These are phyloP conservation scores for Chrysoporthe deuterocubensis DNA, from an alignment of 2,329 filamentous ascomycete genomes.

Conservation along the genomic window DNA sequence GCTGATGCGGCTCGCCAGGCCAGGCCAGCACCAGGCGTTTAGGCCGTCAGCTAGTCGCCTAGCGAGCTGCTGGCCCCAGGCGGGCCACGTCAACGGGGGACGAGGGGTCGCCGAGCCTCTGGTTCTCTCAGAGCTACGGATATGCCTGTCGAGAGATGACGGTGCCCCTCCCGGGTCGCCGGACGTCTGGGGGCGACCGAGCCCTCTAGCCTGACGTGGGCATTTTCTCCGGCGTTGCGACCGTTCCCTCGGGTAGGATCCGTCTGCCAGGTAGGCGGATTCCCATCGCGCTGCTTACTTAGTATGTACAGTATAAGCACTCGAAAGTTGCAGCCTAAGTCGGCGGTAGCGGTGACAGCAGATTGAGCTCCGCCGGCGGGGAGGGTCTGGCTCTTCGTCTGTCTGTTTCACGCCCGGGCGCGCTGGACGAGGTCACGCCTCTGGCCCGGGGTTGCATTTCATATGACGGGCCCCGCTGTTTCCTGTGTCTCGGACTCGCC, in stretches of 20 bases:
- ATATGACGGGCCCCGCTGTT: neutral
- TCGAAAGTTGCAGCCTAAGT: neutral
- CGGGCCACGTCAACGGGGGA: neutral
- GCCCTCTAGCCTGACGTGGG: conserved; percentile 1
- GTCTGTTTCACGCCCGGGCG: neutral
- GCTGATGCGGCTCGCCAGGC: neutral
- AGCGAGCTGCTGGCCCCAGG: neutral
- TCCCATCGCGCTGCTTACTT: neutral
- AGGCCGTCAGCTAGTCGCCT: neutral
- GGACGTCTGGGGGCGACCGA: neutral
- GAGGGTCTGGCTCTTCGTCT: neutral
- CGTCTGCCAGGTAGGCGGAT: neutral
- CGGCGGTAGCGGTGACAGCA: neutral
- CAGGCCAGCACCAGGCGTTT: neutral
- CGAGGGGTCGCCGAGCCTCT: neutral
- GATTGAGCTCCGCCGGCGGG: neutral
- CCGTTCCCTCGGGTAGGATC: neutral
- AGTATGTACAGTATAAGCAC: neutral
- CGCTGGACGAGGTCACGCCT: neutral
- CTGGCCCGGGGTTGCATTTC: neutral
- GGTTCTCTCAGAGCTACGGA: neutral
- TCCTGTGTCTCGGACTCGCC: neutral
- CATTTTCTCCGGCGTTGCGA: neutral
- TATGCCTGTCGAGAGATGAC: neutral
- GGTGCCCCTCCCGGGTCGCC: neutral